Evolutionary conservation across 2,329 filamentous ascomycete species (phyloP), one percentile per base, ranked within the genome.

Genomic region (Monilinia laxa): DNA sequence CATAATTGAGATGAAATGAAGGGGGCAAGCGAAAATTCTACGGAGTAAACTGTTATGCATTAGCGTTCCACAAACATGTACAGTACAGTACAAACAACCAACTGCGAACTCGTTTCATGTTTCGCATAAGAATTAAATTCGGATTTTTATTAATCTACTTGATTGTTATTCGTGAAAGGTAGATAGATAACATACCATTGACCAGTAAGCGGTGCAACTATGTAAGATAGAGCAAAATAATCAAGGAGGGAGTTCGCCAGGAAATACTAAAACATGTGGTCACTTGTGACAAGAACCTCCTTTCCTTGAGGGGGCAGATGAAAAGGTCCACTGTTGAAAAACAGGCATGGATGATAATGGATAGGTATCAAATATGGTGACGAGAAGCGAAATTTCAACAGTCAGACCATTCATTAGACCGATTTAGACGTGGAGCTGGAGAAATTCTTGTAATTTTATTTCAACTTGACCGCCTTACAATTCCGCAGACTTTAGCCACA

Each of bases 381-480:
- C 16, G 7, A 42, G 38, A n/a, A 62, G 47, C 59, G 47, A 62
- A 25, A 40, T 31, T 40, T 62, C 58, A 55, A 25, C 49, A 23
- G 10, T 20, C 23, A 52, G 49, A 16, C 7, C 20, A 49, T 6
- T n/a, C 6, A 49, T 6, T 18, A 20, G 12, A 47, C 42, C 11
- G 31, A 11, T 14, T 31, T 14, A 10, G 28, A 31, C 6, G 45
- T 60, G 45, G 57, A 60, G 58, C 45, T 60, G 58, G 45, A 51
- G 28, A 60, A 38, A 38, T 10, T n/a, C 6, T 60, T 20, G 20
- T 51, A 58, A 51, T 51, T 12, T 51, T 18, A 51, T 35, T 51
- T 23, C n/a, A 18, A 51, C 45, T 60, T 60, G 58, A 60, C 58
- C 58, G 58, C 58, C 58, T 49, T 60, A 12, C 12, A 35, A 25